Evolutionary conservation across 768 basidiomycete species (phyloP), one percentile per base, ranked within the genome.

Genomic region (Podaxis sp.): DNA sequence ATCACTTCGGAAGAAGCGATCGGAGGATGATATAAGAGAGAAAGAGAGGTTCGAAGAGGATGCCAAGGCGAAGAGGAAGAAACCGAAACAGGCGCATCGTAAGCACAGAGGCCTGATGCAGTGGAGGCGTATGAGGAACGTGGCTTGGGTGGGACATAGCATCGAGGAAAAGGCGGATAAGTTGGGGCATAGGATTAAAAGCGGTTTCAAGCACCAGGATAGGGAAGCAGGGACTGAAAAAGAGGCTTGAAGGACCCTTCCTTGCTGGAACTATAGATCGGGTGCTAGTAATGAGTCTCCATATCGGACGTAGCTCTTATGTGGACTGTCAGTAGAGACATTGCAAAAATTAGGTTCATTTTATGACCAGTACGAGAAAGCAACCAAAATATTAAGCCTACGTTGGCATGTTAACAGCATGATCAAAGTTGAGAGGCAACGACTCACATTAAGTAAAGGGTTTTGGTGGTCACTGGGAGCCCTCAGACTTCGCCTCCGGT

Each of bases 101-200:
- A 80, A 84, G 65, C 81, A 89, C 66, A 79, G 83, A 4, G 86
- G 87, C 1, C 69, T 89, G 51, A 85, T 87, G 83, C 86, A 87
- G 69, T 80, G 80, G 71, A 80, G 81, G 62, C 77, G 77, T 5
- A 77, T 76, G 57, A 74, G 87, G 57, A 86, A 85, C 16, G 74
- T 84, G 27, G 79, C 78, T 50, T 85, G 82, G 79, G 65, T 84
- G 48, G 83, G 81, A 59, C 79, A 80, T 64, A 79, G 77, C 37
- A 68, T 84, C 1, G 79, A 82, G 62, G 73, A 78, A 13, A 74
- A 75, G 44, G 74, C 72, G 5, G 75, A 72, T 35, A 74, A 73
- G 27, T 50, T 80, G 4, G 76, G 76, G 40, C 69, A 74, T 47
- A 77, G 75, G 66, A 72, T 83, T 50, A 75, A 73, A 58, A 69